These are phyloP conservation scores for Hansenula anomala DNA, from an alignment of 1,139 yeast species.

Conservation along the genomic window DNA sequence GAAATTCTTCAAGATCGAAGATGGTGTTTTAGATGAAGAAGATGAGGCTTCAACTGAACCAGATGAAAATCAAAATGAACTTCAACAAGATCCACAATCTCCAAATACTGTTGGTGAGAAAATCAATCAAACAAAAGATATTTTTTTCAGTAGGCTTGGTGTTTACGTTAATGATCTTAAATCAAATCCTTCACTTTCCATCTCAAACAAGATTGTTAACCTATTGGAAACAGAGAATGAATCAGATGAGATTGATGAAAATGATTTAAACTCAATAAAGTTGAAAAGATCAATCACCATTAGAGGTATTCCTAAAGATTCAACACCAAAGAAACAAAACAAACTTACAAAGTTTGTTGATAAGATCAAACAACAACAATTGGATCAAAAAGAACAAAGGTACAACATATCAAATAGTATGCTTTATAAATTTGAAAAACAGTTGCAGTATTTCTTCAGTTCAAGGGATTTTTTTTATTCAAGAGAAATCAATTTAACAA, in stretches of 20 bases:
- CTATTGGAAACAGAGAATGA: conserved; percentile 4
- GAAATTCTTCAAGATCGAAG: conserved; percentile 6
- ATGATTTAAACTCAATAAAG: conserved; percentile 12
- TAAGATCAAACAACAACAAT: conserved; percentile 4
- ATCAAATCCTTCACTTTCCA: conserved; percentile 18
- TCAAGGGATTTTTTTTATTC: conserved; percentile 21
- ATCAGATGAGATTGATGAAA: conserved; percentile 1
- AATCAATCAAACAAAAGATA: conserved; percentile 11
- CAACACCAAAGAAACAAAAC: neutral
- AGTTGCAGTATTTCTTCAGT: conserved; percentile 12
- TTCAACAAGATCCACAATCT: neutral
- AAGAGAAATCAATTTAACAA: conserved; percentile 16
- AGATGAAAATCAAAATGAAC: neutral
- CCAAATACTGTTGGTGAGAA: conserved; percentile 4
- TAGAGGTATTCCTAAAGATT: conserved; percentile 5
- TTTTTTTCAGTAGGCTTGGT: conserved; percentile 21
- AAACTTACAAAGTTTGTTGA: conserved; percentile 1
- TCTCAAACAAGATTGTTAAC: conserved; percentile 12
- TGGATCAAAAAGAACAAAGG: conserved; percentile 4
- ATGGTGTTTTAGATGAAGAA: neutral
- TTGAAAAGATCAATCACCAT: conserved; percentile 19
- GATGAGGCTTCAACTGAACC: neutral
- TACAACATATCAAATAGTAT: conserved; percentile 11
- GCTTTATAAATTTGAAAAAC: conserved; percentile 18
- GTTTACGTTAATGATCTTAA: conserved; percentile 21